Base-by-base conservation (phyloP, 306 rosid species). In the Vigna mungo region DNA sequence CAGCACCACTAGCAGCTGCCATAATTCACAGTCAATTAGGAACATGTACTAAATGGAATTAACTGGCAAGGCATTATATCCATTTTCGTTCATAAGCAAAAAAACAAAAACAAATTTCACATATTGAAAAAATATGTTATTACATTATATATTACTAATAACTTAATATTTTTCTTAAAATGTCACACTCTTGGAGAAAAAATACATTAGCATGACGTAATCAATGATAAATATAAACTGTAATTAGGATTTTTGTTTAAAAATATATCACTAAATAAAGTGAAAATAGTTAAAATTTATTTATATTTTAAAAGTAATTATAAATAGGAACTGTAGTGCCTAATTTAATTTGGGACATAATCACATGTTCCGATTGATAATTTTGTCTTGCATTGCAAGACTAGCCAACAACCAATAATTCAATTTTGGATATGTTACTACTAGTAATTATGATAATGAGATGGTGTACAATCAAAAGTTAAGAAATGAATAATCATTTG, bases 1-100 rank as follows among this genome's bases (percentile, higher is more conserved):
- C 92, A 0, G 95, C 83, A 3, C 98, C 98, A 0, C 84, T 90
- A 0, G 96, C 96, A 23, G 98, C 98, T 94, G 92, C 49, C 27
- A 9, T 2, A 76, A 54, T 60, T 30, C 41, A 30, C 27, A 18
- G 8, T 68, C 15, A 41, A 10, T 72, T 1, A 61, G 30, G 55
- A 68, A 2, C 12, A 41, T 43, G 6, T 7, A 73, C 54, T 8
- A 59, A 20, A 32, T 9, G 4, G 21, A 66, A 36, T n/a, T 23
- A 72, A 13, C 72, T 51, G 44, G 16, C 8, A 36, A 36, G 9
- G 41, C 41, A 36, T 36, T 36, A 36, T 7, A 6, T 6, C 41
- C 41, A 36, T 36, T 36, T 36, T 36, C 41, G 7, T 36, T 36
- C 41, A 7, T 7, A 36, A 36, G 41, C 7, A 36, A 6, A 36